These are phyloP conservation scores for Globisporangium orthogonon DNA, from an alignment of 352 stramenopile species.

Conservation along the genomic window DNA sequence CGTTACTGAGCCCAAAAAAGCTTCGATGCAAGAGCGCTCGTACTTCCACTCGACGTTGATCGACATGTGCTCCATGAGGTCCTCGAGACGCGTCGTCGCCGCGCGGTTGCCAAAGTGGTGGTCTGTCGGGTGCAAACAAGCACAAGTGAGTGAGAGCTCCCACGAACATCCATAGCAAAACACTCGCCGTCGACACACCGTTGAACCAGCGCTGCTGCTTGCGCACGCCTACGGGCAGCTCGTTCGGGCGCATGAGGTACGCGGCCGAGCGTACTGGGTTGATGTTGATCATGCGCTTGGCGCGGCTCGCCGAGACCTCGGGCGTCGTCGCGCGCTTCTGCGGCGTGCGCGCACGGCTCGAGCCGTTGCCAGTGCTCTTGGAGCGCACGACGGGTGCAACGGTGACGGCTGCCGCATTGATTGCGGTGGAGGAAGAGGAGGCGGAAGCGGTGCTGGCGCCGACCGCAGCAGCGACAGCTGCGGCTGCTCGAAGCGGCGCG, in stretches of 20 bases:
- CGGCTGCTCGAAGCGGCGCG: slow-evolving; percentile 42
- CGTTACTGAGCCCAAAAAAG: neutral
- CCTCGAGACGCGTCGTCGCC: slow-evolving; percentile 62
- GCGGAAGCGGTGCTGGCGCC: neutral
- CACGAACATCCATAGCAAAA: too few species aligned
- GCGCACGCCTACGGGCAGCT: slow-evolving; percentile 53
- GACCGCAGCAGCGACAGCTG: slow-evolving; percentile 3
- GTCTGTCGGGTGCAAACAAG: slow-evolving; percentile 22
- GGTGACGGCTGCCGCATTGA: neutral
- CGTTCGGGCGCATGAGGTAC: slow-evolving; percentile 63
- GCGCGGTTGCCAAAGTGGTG: slow-evolving; percentile 79
- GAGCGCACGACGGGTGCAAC: slow-evolving; percentile 20
- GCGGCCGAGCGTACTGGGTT: slow-evolving; percentile 58
- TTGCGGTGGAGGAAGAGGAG: neutral
- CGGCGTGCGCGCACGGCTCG: slow-evolving; percentile 48
- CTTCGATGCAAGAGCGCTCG: neutral
- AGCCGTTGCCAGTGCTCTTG: slow-evolving; percentile 61
- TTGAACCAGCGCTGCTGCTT: slow-evolving; percentile 87
- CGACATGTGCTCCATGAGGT: slow-evolving; percentile 85
- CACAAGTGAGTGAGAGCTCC: neutral
- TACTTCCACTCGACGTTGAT: slow-evolving; percentile 85
- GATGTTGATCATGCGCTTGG: slow-evolving; percentile 78
- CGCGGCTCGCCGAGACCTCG: slow-evolving; percentile 46
- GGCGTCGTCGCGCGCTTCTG: slow-evolving; percentile 42
- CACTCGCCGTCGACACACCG: slow-evolving; percentile 22